Percentiles rank a stretch among this genome's conserved stretches.
Evolutionary conservation across 148 eudicot genomes (phyloP).

Genomic region (Persicaria maculosa): DNA sequence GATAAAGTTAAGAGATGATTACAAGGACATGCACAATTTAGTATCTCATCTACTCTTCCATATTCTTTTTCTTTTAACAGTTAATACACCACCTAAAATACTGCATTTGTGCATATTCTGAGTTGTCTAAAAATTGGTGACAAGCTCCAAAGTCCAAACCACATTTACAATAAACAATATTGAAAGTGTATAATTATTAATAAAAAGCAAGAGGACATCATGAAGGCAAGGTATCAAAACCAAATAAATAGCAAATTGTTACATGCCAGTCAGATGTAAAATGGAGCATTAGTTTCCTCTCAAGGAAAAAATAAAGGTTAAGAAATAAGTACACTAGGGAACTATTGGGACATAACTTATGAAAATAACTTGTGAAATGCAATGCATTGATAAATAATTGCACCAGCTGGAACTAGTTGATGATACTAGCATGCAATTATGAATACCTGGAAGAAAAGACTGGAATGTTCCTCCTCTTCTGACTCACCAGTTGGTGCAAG

Average conservation of each 20-base stretch:
- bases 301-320: not conserved
- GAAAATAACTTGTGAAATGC: constrained; percentile 1
- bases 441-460: constrained; percentile 54
- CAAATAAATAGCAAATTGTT: not conserved
- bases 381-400: not conserved
- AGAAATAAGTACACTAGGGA: not conserved
- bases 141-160: not conserved
- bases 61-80: not conserved
- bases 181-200: not conserved
- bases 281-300: not conserved
- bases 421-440: not conserved
- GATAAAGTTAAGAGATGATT: not conserved
- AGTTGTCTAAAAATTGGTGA: not conserved
- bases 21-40: not conserved
- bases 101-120: not conserved
- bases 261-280: not conserved
- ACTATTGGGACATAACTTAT: not conserved
- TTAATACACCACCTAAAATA: not conserved
- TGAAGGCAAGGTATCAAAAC: not conserved
- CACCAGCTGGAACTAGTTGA: not conserved
- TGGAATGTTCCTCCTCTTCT: constrained; percentile 75
- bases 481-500: constrained; percentile 70
- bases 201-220: not conserved
- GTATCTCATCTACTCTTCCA: too few species aligned
- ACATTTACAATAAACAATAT: not conserved